Conservation (phyloP, 1,284 basidiomycete genomes). For the Microbotryum lychnidis-dioicae region DNA sequence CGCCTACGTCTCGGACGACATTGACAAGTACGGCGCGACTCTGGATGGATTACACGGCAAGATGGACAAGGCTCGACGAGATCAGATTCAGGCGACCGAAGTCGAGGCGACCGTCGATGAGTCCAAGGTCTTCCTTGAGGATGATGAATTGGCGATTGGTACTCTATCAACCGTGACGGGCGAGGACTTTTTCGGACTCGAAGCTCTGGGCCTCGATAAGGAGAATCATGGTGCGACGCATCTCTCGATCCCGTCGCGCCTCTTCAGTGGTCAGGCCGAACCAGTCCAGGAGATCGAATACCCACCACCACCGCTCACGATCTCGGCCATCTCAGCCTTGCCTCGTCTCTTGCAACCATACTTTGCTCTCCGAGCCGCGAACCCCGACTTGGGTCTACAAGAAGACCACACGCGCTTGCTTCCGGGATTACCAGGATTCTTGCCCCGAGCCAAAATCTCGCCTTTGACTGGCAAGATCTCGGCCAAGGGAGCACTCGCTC, state of each 20-base stretch:
- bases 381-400: slow-evolving; percentile 23
- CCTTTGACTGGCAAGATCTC: slow-evolving; percentile 15
- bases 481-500: slow-evolving; percentile 11
- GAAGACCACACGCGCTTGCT: slow-evolving; percentile 20
- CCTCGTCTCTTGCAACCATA: slow-evolving; percentile 76
- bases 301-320: slow-evolving; percentile 67
- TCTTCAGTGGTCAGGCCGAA: slow-evolving; percentile 61
- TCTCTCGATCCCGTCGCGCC: slow-evolving; percentile 67
- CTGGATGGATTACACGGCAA: slow-evolving; percentile 76
- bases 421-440: slow-evolving; percentile 3
- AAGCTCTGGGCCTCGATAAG: slow-evolving; percentile 76
- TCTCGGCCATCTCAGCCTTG: slow-evolving; percentile 59
- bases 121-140: slow-evolving; percentile 74
- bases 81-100: slow-evolving; percentile 51
- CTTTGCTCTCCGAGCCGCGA: slow-evolving; percentile 40
- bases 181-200: slow-evolving; percentile 86
- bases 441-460: slow-evolving; percentile 23
- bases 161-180: slow-evolving; percentile 80
- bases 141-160: slow-evolving; percentile 58
- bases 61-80: slow-evolving; percentile 69
- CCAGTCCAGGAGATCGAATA: slow-evolving; percentile 43
- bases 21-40: slow-evolving; percentile 69
- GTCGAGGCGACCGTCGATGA: slow-evolving; percentile 40
- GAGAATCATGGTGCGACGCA: slow-evolving; percentile 65
- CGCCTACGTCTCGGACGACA: slow-evolving; percentile 79